Evolutionary conservation across 2,329 filamentous ascomycete genomes (phyloP), one percentile per base, ranked within the genome.

Genomic region (Talaromyces sp.): DNA sequence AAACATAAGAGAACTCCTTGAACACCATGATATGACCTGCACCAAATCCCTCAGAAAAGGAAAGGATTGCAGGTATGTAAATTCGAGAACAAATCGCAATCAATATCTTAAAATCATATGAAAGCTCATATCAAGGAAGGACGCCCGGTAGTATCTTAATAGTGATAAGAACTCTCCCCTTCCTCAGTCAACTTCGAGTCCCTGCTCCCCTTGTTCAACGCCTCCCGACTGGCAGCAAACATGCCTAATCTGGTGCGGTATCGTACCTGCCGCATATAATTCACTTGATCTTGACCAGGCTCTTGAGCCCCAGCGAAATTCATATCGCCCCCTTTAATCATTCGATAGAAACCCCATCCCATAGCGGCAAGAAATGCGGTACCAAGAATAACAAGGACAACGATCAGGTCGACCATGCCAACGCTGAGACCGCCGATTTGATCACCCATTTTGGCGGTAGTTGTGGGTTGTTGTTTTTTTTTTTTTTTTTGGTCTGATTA

Each of bases 201-300:
- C 5, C 36, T 56, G 5, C n/a, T 9, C 3, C 2, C 40, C 45
- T 56, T n/a, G n/a, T n/a, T 56, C 5, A 40, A n/a, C 3, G 51
- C 43, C 21, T 59, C 53, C 11, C 35, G 52, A 21, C 52, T 46
- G 22, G 52, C 45, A 35, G 35, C 40, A 41, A 52, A 59, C 52
- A 59, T 35, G 31, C 45, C 53, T 9, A 59, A 22, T 19, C 51
- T 41, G 4, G 36, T 56, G 17, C 37, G 43, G 17, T 59, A 59
- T 33, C 53, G 57, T 22, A 59, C 57, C 39, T 54, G 51, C n/a
- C 57, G 57, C 57, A 59, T 59, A 53, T 59, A 59, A 28, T 52
- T 50, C 13, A 56, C 8, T 25, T 59, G 57, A 8, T 59, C 53
- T 5, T 43, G 57, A 8, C 36, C 28, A 0, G 57, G 57, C 33